A percentile compares a stretch with the other conserved stretches of the same genome.
Conservation (phyloP, 495 filamentous ascomycete genomes). For the Glarea lozoyensis region DNA sequence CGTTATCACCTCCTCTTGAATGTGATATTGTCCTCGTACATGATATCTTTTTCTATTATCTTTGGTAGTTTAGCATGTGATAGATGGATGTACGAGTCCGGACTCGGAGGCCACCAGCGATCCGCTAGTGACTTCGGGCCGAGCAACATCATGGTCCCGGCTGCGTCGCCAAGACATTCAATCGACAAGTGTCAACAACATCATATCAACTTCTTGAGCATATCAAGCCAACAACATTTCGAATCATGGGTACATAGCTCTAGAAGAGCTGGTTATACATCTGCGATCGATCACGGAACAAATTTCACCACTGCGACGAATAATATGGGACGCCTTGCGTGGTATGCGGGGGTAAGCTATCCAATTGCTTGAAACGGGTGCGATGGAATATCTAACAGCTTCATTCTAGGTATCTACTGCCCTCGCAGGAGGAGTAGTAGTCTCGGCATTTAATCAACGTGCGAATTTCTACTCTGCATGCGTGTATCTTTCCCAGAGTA, state of each 20-base stretch:
- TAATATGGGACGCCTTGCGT: slow-evolving; percentile 18
- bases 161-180: background rate
- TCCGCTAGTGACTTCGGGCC: too few species aligned
- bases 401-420: slow-evolving; percentile 50
- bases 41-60: too few species aligned
- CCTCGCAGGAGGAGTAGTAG: slow-evolving; percentile 71
- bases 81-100: too few species aligned
- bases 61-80: too few species aligned
- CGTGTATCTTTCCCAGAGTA: slow-evolving; percentile 93
- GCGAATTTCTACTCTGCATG: slow-evolving; percentile 96
- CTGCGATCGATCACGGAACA: too few species aligned
- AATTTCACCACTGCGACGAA: too few species aligned
- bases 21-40: too few species aligned
- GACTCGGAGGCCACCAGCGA: too few species aligned
- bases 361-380: background rate
- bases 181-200: background rate
- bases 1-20: too few species aligned
- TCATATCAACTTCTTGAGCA: background rate
- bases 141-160: too few species aligned
- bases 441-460: slow-evolving; percentile 87
- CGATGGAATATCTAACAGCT: slow-evolving; percentile 5
- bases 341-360: slow-evolving; percentile 46
- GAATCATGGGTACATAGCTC: slow-evolving; percentile 4
- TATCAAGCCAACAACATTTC: background rate
- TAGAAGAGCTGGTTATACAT: background rate